These are phyloP conservation scores for Xylaria multiplex DNA, from an alignment of 2,329 filamentous ascomycete species.

Conservation along the genomic window DNA sequence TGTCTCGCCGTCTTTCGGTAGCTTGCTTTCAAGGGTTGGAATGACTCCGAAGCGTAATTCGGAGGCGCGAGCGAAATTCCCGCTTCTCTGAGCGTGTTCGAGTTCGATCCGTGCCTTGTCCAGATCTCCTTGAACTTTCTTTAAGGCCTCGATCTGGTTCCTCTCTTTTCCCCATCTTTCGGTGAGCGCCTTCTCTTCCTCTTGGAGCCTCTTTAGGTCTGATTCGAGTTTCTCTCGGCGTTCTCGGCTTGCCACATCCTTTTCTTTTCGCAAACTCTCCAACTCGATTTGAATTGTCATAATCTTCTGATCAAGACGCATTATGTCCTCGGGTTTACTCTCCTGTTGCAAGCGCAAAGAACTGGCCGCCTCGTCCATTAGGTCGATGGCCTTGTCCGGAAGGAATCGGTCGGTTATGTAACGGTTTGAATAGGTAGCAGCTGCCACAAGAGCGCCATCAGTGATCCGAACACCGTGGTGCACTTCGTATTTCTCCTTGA, in stretches of 20 bases:
- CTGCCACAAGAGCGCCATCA: constrained; percentile 89
- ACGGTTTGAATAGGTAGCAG: constrained; percentile 90
- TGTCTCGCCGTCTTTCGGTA: constrained; percentile 77
- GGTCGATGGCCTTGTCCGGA: constrained; percentile 95
- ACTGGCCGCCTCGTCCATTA: constrained; percentile 95
- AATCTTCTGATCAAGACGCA: constrained; percentile 90
- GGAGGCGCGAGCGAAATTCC: constrained; percentile 89
- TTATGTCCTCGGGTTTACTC: constrained; percentile 94
- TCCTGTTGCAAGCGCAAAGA: constrained; percentile 92
- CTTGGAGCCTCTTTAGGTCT: constrained; percentile 78
- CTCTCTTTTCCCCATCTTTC: constrained; percentile 92
- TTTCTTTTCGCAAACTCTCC: constrained; percentile 93
- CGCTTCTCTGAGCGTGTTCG: constrained; percentile 85
- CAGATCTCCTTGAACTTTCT: constrained; percentile 86
- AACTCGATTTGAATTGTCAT: constrained; percentile 98
- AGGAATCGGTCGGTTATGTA: constrained; percentile 97
- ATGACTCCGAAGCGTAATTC: constrained; percentile 91
- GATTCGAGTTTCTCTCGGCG: constrained; percentile 85
- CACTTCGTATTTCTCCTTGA: constrained; percentile 97
- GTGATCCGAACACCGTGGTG: constrained; percentile 97
- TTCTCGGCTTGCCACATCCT: constrained; percentile 87
- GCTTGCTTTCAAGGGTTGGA: constrained; percentile 78
- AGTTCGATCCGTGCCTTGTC: constrained; percentile 87
- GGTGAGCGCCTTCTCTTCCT: constrained; percentile 78
- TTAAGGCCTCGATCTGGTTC: constrained; percentile 84